Evolutionary conservation across 208 protist genomes (phyloP), one percentile per base, ranked within the genome.

Genomic region (Blechomonas ayalai): DNA sequence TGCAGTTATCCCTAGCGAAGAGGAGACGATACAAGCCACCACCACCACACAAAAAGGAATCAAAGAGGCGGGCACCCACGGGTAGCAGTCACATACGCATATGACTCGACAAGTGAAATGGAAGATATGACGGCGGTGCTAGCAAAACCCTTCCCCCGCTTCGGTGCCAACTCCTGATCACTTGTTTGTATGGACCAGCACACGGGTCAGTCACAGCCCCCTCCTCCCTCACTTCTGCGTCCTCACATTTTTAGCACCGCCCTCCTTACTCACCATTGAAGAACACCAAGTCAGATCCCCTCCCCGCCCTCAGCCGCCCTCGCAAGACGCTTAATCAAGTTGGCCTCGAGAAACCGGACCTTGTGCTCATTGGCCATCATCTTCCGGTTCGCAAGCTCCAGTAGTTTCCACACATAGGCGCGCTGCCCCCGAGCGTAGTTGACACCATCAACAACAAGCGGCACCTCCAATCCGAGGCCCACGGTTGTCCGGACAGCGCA

Each of bases 321-420:
- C n/a, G n/a, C n/a, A n/a, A n/a, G n/a, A n/a, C n/a, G n/a, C n/a
- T n/a, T n/a, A n/a, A n/a, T 57, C 31, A 92, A 52, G 18, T 40
- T 70, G 22, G 25, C 33, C 37, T 73, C 47, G 15, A 92, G 62
- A 33, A 76, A 49, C 28, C 52, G 26, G 20, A 67, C 64, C 40
- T 64, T 74, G 31, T 46, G 52, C 29, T 87, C 79, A 41, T 92
- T 92, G 4, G 45, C 57, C 6, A 57, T 43, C 83, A 89, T 89
- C 50, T 92, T 92, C 22, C 73, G 55, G 52, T 89, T 92, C 1
- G 83, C 83, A 19, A 82, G 40, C 22, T 58, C 32, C 31, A 92
- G 48, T 7, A 92, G 44, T 7, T 59, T 48, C 65, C 83, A 87
- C 16, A 92, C 46, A 47, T 92, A 87, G 35, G 34, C 51, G 16